phyloP scores from a whole-genome alignment of 2,329 filamentous ascomycete species.

The Cercospora sp. region DNA sequence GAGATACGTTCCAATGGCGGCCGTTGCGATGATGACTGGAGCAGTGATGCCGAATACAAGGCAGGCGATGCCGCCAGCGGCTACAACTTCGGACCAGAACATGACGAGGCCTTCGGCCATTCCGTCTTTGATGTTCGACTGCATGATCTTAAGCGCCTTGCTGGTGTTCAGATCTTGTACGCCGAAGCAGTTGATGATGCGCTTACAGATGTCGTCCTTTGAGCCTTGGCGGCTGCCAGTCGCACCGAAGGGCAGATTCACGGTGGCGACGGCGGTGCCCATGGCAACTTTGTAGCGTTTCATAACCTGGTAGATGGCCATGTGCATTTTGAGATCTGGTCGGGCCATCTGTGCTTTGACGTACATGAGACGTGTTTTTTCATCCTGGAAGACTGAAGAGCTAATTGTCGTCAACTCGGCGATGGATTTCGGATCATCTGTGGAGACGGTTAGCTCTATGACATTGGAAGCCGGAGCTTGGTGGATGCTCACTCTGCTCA shows the following conservation, averaged over 20 bases:
- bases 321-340: conserved; percentile 41
- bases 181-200: conserved; percentile 33
- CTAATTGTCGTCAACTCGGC: conserved; percentile 35
- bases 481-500: conserved; percentile 28
- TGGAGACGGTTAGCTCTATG: background rate
- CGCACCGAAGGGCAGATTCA: conserved; percentile 24
- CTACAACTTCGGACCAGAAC: conserved; percentile 25
- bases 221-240: conserved; percentile 30
- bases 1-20: conserved; percentile 26
- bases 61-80: conserved; percentile 27
- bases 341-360: conserved; percentile 39
- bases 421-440: conserved; percentile 38
- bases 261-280: conserved; percentile 29
- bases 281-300: conserved; percentile 35
- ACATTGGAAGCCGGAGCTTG: background rate
- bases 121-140: conserved; percentile 29
- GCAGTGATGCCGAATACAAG: conserved; percentile 31
- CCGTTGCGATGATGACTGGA: conserved; percentile 34
- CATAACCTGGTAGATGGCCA: conserved; percentile 39
- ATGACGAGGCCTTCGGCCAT: conserved; percentile 22
- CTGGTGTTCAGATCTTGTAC: conserved; percentile 22
- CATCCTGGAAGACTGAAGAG: conserved; percentile 37
- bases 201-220: conserved; percentile 28
- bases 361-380: conserved; percentile 39
- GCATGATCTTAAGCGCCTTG: conserved; percentile 25